These are phyloP conservation scores for Batrachochytrium dendrobatidis DNA, from an alignment of 371 early-diverging fungal species.

Conservation along the genomic window DNA sequence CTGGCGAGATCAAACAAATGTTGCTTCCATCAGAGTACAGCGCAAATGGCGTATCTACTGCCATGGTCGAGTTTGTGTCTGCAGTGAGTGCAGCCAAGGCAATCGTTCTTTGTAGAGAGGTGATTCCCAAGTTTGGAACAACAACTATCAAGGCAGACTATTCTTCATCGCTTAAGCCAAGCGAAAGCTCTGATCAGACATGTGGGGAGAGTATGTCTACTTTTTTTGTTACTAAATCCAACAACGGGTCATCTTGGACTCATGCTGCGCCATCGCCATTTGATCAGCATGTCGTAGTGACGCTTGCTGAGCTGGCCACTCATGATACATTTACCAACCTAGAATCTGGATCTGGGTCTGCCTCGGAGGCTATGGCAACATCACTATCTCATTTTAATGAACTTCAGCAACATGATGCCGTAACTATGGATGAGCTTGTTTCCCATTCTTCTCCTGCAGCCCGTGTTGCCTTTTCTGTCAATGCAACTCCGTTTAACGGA, in stretches of 20 bases:
- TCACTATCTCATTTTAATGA: background rate
- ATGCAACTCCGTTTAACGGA: no score
- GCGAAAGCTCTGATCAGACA: background rate
- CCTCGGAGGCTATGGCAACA: background rate
- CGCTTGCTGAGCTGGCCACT: constrained; percentile 1
- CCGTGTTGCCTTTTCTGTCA: background rate
- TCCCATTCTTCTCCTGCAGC: background rate
- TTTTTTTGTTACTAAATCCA: no score
- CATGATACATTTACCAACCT: background rate
- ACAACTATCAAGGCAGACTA: constrained; percentile 12
- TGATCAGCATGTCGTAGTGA: constrained; percentile 1
- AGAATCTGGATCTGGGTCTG: background rate
- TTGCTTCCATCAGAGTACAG: background rate
- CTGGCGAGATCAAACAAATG: constrained; percentile 23
- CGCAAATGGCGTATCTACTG: background rate
- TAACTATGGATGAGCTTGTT: background rate
- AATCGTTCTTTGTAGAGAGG: constrained; percentile 5
- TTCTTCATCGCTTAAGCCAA: constrained; percentile 11
- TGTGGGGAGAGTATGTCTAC: no score
- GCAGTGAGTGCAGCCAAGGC: constrained; percentile 26
- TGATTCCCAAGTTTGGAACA: background rate
- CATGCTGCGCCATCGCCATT: no score
- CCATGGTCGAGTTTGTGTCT: constrained; percentile 26
- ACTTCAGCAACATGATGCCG: background rate
- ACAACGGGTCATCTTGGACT: no score